These are phyloP conservation scores for Lactarius evosmus DNA, from an alignment of 768 basidiomycete species.

Conservation along the genomic window DNA sequence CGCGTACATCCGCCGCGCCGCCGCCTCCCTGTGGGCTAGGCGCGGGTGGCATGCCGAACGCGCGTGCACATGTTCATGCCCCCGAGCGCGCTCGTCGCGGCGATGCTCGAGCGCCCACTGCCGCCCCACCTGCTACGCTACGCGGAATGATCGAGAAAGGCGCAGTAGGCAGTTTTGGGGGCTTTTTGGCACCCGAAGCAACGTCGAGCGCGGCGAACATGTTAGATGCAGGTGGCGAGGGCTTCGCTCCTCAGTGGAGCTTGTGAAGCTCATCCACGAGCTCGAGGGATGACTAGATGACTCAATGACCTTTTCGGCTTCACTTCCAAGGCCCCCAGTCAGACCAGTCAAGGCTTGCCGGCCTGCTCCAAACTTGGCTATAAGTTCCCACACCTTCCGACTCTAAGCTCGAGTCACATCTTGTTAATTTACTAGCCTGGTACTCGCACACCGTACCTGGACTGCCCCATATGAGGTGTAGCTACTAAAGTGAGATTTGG, in stretches of 20 bases:
- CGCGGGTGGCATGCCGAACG: conserved; percentile 31
- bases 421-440: no score
- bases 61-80: conserved; percentile 31
- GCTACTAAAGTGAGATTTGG: no score
- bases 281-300: conserved; percentile 64
- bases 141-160: no score
- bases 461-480: no score
- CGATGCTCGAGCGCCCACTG: conserved; percentile 30
- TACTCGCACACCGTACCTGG: no score
- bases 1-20: conserved; percentile 56
- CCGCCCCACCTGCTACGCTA: conserved; percentile 33
- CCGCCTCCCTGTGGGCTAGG: conserved; percentile 43
- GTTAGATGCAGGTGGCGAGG: conserved; percentile 68
- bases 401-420: no score
- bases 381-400: no score
- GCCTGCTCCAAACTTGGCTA: no score
- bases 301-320: conserved; percentile 40
- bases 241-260: conserved; percentile 77
- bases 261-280: conserved; percentile 87
- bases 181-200: conserved; percentile 74
- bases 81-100: conserved; percentile 34
- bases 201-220: conserved; percentile 62
- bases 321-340: no score
- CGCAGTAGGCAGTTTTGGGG: conserved; percentile 75
- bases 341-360: no score